Evolutionary conservation across 2,329 filamentous ascomycete species (phyloP).

Genomic region (Tolypocladium pustulatum): DNA sequence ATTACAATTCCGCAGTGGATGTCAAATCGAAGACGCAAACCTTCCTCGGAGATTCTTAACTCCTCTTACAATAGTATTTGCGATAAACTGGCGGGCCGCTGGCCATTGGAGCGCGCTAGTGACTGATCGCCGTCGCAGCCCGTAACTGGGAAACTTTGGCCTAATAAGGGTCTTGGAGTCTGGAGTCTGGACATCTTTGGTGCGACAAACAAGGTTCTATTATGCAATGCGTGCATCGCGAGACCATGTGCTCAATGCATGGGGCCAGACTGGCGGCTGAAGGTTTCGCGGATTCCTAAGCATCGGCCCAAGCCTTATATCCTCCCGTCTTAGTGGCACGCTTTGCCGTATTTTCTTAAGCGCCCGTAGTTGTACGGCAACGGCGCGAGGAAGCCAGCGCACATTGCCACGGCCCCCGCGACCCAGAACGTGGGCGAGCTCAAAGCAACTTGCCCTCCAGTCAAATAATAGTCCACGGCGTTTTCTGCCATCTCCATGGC

Average conservation of each 20-base stretch:
- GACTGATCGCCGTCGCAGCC: neutral
- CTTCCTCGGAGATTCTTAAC: neutral
- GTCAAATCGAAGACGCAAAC: neutral
- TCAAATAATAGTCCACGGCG: constrained; percentile 42
- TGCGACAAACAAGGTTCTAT: neutral
- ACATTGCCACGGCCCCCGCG: constrained; percentile 33
- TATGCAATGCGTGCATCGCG: neutral
- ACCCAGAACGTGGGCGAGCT: constrained; percentile 39
- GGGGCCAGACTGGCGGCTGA: neutral
- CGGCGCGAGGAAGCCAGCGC: constrained; percentile 35
- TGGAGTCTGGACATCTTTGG: neutral
- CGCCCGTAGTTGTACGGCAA: constrained; percentile 43
- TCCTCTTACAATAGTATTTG: neutral
- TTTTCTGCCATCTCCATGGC: constrained; percentile 48
- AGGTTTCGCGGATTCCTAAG: neutral
- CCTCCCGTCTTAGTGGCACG: constrained; percentile 27
- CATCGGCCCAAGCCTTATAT: neutral
- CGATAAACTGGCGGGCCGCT: too few relatives aligned
- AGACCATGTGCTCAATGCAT: neutral
- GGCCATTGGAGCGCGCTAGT: too few relatives aligned
- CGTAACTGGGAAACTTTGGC: neutral
- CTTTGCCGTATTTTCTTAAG: constrained; percentile 35
- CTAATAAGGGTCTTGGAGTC: neutral
- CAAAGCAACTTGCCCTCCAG: constrained; percentile 36
- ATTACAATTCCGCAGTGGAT: too few relatives aligned